phyloP scores from a whole-genome alignment of 768 basidiomycete genomes.

The Podaxis rugospora region DNA sequence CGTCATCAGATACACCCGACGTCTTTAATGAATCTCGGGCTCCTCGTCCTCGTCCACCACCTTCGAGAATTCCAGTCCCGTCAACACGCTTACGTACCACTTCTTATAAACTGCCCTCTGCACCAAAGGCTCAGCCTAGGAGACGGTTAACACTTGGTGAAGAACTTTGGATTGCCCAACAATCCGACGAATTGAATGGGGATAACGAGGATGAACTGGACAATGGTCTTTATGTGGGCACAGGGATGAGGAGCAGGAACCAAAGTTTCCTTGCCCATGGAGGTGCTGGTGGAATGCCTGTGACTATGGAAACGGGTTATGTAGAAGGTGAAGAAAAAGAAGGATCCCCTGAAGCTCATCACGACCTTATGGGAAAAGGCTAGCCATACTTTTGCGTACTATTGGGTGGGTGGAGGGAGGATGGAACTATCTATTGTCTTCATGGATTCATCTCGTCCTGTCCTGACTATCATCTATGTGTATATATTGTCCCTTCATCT shows the following conservation, averaged over 20 bases:
- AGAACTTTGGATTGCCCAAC: constrained; percentile 50
- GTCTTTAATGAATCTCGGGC: neutral
- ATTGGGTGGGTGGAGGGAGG: neutral
- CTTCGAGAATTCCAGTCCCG: constrained; percentile 11
- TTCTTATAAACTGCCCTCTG: constrained; percentile 11
- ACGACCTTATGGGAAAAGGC: constrained; percentile 14
- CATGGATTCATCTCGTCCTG: neutral
- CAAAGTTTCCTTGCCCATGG: constrained; percentile 70
- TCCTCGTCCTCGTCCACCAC: neutral
- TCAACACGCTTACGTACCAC: constrained; percentile 6
- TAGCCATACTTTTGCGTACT: constrained; percentile 2
- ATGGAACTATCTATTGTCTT: neutral
- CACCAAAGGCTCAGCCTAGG: constrained; percentile 17
- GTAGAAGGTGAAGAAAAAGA: constrained; percentile 41
- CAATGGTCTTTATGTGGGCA: constrained; percentile 45
- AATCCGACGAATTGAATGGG: constrained; percentile 18
- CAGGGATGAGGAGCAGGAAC: constrained; percentile 49
- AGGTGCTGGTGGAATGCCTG: constrained; percentile 66
- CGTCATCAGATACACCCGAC: neutral
- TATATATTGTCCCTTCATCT: constrained; percentile 2
- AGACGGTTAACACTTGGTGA: constrained; percentile 61
- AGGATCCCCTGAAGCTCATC: constrained; percentile 14
- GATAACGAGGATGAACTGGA: constrained; percentile 41
- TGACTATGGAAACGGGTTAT: constrained; percentile 69
- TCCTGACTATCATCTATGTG: neutral